These are phyloP conservation scores for Phytophthora cactorum DNA, from an alignment of 352 stramenopile species.

Conservation along the genomic window DNA sequence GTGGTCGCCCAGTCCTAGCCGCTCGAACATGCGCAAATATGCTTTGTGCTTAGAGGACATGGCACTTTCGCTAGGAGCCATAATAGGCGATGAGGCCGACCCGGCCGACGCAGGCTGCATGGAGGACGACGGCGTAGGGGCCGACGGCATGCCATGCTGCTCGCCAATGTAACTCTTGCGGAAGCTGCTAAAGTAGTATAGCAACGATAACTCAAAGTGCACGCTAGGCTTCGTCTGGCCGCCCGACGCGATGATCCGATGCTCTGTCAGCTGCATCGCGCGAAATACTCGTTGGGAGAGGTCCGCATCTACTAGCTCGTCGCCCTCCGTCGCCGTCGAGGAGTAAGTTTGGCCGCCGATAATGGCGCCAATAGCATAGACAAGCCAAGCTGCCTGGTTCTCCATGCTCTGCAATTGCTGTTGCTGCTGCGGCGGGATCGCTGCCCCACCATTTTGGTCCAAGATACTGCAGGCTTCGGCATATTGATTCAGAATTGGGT, in stretches of 20 bases:
- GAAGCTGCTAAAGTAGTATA: conserved; percentile 98
- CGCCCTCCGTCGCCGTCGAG: conserved; percentile 90
- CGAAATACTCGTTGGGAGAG: conserved; percentile 96
- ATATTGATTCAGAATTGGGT: conserved; percentile 95
- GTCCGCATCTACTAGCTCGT: conserved; percentile 96
- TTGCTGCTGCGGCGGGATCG: conserved; percentile 45
- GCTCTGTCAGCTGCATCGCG: conserved; percentile 96
- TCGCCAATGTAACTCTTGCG: conserved; percentile 93
- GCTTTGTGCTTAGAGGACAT: conserved; percentile 94
- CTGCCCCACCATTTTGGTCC: conserved; percentile 59
- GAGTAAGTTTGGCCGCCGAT: conserved; percentile 97
- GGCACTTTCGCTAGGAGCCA: conserved; percentile 70
- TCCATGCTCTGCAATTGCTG: conserved; percentile 90
- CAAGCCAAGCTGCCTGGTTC: conserved; percentile 97
- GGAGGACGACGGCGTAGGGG: conserved; percentile 55
- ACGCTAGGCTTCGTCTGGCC: conserved; percentile 87
- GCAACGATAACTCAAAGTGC: conserved; percentile 94
- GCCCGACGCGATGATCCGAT: conserved; percentile 91
- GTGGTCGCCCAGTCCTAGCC: conserved; percentile 97
- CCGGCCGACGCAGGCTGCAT: conserved; percentile 44
- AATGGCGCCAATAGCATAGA: conserved; percentile 96
- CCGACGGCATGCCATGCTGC: conserved; percentile 88
- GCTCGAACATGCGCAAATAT: conserved; percentile 98
- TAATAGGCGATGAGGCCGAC: conserved; percentile 74
- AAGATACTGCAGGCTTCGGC: conserved; percentile 87